phyloP scores from a whole-genome alignment of 108 stramenopile genomes.

The Skeletonema potamos region DNA sequence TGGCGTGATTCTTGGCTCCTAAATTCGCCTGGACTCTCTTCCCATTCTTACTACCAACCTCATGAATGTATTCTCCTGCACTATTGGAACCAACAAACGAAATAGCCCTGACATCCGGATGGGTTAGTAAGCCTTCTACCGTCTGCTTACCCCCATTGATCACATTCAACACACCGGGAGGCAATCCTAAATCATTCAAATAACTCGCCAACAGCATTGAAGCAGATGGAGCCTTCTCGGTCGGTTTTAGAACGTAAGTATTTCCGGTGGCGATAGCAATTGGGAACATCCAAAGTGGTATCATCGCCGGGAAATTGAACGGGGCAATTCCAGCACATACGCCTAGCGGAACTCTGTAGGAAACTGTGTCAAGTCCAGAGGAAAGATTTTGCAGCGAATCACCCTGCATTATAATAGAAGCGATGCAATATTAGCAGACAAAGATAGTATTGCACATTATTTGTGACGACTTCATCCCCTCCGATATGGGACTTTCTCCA shows the following conservation, averaged over 20 bases:
- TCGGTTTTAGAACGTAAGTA: slow-evolving; percentile 86
- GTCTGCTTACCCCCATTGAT: slow-evolving; percentile 86
- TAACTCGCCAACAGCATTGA: slow-evolving; percentile 74
- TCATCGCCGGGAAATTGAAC: slow-evolving; percentile 98
- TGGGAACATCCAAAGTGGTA: slow-evolving; percentile 95
- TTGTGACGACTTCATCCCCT: slow-evolving; percentile 6
- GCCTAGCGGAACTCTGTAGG: slow-evolving; percentile 91
- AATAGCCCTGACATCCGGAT: slow-evolving; percentile 85
- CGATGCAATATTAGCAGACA: slow-evolving; percentile 17
- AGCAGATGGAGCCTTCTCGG: slow-evolving; percentile 73
- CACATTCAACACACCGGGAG: slow-evolving; percentile 89
- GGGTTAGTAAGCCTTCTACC: slow-evolving; percentile 85
- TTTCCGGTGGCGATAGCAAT: slow-evolving; percentile 78
- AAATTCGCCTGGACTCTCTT: slow-evolving; percentile 93
- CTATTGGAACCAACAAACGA: slow-evolving; percentile 90
- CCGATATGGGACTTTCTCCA: no score
- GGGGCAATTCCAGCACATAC: slow-evolving; percentile 92
- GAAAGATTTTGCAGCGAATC: slow-evolving; percentile 82
- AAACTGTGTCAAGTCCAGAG: slow-evolving; percentile 78
- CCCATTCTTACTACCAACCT: slow-evolving; percentile 70
- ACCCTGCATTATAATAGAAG: slow-evolving; percentile 45
- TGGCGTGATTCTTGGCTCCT: slow-evolving; percentile 97
- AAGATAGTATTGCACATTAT: neutral
- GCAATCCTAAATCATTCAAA: slow-evolving; percentile 87
- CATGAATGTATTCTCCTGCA: slow-evolving; percentile 91